Evolutionary conservation across 371 early-diverging fungal species (phyloP).

Genomic region (Paraphysoderma sedebokerense): DNA sequence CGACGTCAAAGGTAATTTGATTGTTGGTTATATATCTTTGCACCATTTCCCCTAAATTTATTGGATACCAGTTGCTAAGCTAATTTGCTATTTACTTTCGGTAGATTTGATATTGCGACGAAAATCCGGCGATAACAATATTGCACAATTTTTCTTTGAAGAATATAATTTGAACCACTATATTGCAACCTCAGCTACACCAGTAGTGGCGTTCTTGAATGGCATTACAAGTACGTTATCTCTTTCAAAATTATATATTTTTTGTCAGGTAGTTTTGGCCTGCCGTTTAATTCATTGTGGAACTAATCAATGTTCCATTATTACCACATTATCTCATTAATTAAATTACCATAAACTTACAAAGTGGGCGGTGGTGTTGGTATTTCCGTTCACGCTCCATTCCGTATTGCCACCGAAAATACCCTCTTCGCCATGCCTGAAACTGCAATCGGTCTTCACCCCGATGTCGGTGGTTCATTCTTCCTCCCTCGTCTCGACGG

Average conservation of each 20-base stretch:
- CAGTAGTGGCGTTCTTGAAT: conserved; percentile 71
- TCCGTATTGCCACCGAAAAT: conserved; percentile 84
- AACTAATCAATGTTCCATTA: not conserved
- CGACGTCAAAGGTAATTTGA: conserved; percentile 60
- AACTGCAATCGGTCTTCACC: conserved; percentile 77
- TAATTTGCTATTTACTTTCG: too few species aligned
- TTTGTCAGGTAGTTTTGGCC: not conserved
- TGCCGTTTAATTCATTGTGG: conserved; percentile 11
- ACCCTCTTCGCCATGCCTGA: conserved; percentile 89
- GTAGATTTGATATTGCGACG: not conserved
- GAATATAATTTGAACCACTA: conserved; percentile 82
- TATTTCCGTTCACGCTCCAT: conserved; percentile 84
- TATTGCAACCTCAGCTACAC: conserved; percentile 69
- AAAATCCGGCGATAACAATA: too few species aligned
- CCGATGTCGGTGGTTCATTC: conserved; percentile 88
- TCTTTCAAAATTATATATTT: not conserved
- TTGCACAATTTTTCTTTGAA: conserved; percentile 68
- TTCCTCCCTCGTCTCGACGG: conserved; percentile 84
- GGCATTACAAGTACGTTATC: conserved; percentile 70
- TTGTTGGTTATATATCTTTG: not conserved
- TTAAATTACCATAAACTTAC: not conserved
- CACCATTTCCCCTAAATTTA: not conserved
- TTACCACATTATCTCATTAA: conserved; percentile 2
- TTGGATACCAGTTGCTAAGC: not conserved
- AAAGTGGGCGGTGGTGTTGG: conserved; percentile 94